A percentile compares a stretch with the other conserved stretches of the same genome.
Evolutionary conservation across 108 stramenopile species (phyloP).

Genomic region (Cyclotella distinguenda): DNA sequence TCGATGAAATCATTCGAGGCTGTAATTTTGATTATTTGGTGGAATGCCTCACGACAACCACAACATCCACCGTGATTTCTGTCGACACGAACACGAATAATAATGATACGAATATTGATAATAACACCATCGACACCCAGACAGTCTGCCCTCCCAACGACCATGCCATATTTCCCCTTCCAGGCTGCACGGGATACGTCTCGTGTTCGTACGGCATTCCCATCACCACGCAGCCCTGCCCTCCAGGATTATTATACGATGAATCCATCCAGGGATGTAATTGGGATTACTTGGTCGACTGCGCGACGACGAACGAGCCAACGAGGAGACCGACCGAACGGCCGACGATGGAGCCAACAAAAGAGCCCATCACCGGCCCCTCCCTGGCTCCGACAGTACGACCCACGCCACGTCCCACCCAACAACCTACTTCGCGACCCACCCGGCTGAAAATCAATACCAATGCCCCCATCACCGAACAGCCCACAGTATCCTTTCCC

Average conservation of each 20-base stretch:
- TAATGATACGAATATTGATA: neutral
- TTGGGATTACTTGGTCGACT: neutral
- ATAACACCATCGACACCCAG: neutral
- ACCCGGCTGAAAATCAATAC: neutral
- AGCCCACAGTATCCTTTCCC: neutral
- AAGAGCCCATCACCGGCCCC: too few species aligned
- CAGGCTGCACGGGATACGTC: slow-evolving; percentile 5
- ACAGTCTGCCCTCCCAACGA: neutral
- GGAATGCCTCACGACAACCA: neutral
- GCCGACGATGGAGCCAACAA: neutral
- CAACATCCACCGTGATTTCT: neutral
- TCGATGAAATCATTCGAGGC: neutral
- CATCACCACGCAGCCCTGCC: neutral
- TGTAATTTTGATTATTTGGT: neutral
- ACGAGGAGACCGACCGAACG: neutral
- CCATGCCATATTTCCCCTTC: slow-evolving; percentile 2
- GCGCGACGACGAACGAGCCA: neutral
- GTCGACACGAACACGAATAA: neutral
- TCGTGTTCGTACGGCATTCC: neutral
- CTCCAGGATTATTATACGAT: slow-evolving; percentile 8
- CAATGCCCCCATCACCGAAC: neutral
- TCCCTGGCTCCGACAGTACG: too few species aligned
- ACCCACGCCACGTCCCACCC: neutral
- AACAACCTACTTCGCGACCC: neutral
- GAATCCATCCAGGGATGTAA: slow-evolving; percentile 2